Base-by-base conservation (phyloP, 2,329 filamentous ascomycete species). In the Fusarium sp. region DNA sequence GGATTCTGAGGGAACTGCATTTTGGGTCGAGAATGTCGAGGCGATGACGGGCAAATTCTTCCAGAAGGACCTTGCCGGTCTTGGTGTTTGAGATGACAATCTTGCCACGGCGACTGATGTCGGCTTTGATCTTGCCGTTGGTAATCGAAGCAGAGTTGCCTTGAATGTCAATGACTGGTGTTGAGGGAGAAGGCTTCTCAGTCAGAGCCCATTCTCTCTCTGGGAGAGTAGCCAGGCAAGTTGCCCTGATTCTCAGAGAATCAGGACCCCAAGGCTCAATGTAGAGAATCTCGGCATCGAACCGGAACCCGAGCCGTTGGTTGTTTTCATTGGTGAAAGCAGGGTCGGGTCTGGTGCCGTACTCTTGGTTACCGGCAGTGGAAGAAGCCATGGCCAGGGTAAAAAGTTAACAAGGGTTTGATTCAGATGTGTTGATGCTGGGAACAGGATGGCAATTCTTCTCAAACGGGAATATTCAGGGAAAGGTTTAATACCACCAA, bases 1-100 rank as follows among this genome's bases (percentile, higher is more conserved):
- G 84, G 20, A 92, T 81, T 10, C 86, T 82, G 3, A 92, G 81
- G 1, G 90, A 86, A 71, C 88, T 90, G 79, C 87, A 89, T 77
- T 90, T 90, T 0, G 89, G 88, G 71, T 91, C 89, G 20, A 91
- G 82, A 11, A 87, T 70, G 2, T 84, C 81, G 2, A 54, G 62
- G 6, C 80, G 72, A 37, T 79, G 71, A 4, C 81, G 80, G 6
- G 76, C 74, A 37, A 77, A 83, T 35, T 83, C 81, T 59, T 82
- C 80, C 1, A 83, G 72, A 1, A 82, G 38, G 1, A 81, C 27
- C 2, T 76, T 76, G 4, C 80, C 80, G 0, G 70, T 64, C 5
- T 77, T 67, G 2, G 66, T 57, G 57, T 79, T 81, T 54, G 70
- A 72, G 9, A 83, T 71, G 10, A 76, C 66, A 8, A 83, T 59